Evolutionary conservation across 148 eudicot genomes (phyloP).

Genomic region (Silene latifolia): DNA sequence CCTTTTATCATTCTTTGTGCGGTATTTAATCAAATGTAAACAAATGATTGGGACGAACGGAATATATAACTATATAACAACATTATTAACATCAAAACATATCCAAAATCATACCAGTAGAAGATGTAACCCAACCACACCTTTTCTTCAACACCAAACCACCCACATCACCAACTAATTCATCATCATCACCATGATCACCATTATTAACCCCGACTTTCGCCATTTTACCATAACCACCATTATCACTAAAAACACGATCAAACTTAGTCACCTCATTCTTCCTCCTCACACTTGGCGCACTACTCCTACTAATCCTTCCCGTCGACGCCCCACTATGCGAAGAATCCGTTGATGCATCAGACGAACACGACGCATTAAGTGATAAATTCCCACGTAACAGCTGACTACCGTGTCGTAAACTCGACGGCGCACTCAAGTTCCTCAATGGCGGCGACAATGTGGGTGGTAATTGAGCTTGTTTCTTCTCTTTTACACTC

Average conservation of each 20-base stretch:
- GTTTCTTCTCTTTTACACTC: conserved; percentile 27
- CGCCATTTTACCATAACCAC: conserved; percentile 18
- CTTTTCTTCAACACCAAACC: conserved; percentile 44
- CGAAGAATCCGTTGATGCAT: conserved; percentile 78
- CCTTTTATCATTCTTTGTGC: too few relatives aligned
- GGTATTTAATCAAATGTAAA: neutral
- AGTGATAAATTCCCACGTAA: conserved; percentile 57
- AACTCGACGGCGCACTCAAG: conserved; percentile 36
- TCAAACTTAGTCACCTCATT: conserved; percentile 28
- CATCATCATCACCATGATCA: conserved; percentile 22
- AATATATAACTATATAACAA: neutral
- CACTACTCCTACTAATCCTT: conserved; percentile 45
- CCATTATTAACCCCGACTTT: conserved; percentile 15
- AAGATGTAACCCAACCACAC: conserved; percentile 89
- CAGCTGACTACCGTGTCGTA: conserved; percentile 38
- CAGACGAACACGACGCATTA: conserved; percentile 88
- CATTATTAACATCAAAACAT: neutral
- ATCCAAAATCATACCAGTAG: conserved; percentile 50
- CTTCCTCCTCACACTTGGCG: conserved; percentile 40
- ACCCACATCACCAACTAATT: conserved; percentile 28
- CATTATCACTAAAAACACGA: neutral
- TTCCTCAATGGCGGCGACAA: conserved; percentile 33
- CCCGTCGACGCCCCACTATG: conserved; percentile 84
- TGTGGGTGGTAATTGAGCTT: conserved; percentile 29
- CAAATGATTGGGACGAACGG: too few relatives aligned